Evolutionary conservation across 192 early-diverging fungal genomes (phyloP), one percentile per base, ranked within the genome.

Genomic region (Umbelopsis sp.): DNA sequence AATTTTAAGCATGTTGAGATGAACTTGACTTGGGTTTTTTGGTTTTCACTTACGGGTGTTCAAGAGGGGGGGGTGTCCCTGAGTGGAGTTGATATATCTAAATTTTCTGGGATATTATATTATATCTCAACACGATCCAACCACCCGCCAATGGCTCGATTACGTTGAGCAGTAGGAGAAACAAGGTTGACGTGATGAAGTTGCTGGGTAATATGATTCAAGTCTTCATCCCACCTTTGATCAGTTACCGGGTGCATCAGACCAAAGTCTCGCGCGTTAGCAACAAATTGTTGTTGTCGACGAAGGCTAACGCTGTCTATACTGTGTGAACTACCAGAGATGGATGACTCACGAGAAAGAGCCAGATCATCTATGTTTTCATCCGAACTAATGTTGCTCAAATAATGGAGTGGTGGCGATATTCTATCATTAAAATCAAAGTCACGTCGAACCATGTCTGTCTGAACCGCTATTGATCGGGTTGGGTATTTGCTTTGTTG

Each of bases 121-220:
- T 34, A 62, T 34, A 20, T 34, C 4, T 29, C 56, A 29, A 62
- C 26, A 16, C 56, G 56, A 34, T 62, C 56, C 1, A 62, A 20
- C 56, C 56, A 62, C 0, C 56, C 56, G 7, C 56, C 31, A 34
- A 62, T 62, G 2, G 56, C 56, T 62, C 31, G 26, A 26, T 62
- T 62, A 17, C 56, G 56, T 62, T 62, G 25, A 20, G 81, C 92
- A 94, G 50, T 92, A 89, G 11, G 89, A 88, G 85, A 98, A 97
- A 83, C 89, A 88, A 74, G 11, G 11, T 62, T 29, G 17, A 62
- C 56, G 17, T 62, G 31, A 62, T 62, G 26, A 31, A 62, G 31
- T 32, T 62, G 56, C 17, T 31, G 26, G 10, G 56, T 62, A 62
- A 62, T 62, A 34, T 62, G 56, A 8, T 32, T 62, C 31, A 62